Percentiles rank a stretch among this genome's conserved stretches.
Conservation (phyloP, 1,139 yeast genomes). For the Candida sojae region DNA sequence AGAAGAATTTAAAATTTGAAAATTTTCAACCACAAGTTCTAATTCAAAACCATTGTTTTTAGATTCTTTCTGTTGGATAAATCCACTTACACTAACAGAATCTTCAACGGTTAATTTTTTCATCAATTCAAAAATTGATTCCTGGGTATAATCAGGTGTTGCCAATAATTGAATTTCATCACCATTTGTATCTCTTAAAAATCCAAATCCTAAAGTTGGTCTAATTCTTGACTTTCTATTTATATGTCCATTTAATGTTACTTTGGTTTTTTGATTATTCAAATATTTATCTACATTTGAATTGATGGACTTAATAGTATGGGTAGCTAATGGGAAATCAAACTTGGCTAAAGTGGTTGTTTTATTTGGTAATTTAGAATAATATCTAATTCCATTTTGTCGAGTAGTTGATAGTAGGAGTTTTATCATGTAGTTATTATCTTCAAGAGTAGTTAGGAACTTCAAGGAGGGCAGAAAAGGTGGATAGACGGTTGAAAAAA, state of each 20-base stretch:
- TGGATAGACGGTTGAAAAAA: background rate
- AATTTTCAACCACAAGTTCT: slow-evolving; percentile 57
- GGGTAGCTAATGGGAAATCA: slow-evolving; percentile 40
- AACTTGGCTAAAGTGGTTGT: slow-evolving; percentile 32
- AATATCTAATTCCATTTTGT: slow-evolving; percentile 7
- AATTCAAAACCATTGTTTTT: slow-evolving; percentile 27
- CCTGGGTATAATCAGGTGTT: slow-evolving; percentile 36
- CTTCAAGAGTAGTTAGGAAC: background rate
- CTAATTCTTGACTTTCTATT: slow-evolving; percentile 62
- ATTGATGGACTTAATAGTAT: slow-evolving; percentile 21
- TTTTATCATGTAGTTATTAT: slow-evolving; percentile 1
- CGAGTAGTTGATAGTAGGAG: slow-evolving; percentile 2
- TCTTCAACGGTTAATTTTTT: slow-evolving; percentile 65
- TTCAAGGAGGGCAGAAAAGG: background rate
- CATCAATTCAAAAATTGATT: slow-evolving; percentile 40
- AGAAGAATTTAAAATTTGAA: slow-evolving; percentile 66
- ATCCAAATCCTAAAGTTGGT: slow-evolving; percentile 62
- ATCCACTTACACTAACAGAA: slow-evolving; percentile 71
- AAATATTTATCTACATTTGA: slow-evolving; percentile 16
- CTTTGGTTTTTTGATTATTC: slow-evolving; percentile 15
- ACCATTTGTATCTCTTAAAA: slow-evolving; percentile 72
- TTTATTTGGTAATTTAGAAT: slow-evolving; percentile 23
- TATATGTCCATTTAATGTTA: slow-evolving; percentile 76
- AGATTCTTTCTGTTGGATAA: slow-evolving; percentile 35
- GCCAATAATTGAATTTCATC: slow-evolving; percentile 63